Conservation (phyloP, 371 early-diverging fungal species). For the Capniomyces stellatus region DNA sequence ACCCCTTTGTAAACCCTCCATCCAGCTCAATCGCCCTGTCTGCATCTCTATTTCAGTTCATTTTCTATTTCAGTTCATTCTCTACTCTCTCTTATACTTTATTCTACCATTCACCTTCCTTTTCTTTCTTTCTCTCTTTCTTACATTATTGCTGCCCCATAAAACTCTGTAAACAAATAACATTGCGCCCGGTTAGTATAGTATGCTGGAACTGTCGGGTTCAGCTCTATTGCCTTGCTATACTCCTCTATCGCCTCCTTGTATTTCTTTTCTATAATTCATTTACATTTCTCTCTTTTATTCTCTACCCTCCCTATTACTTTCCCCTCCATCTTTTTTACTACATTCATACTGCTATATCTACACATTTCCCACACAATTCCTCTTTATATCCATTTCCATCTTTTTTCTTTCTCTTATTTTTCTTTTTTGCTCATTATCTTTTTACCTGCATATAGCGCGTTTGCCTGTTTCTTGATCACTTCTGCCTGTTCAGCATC, state of each 20-base stretch:
- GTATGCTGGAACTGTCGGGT: slow-evolving; percentile 67
- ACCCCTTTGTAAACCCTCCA: slow-evolving; percentile 71
- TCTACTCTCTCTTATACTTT: no score
- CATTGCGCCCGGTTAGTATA: slow-evolving; percentile 88
- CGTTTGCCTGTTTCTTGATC: slow-evolving; percentile 19
- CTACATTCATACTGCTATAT: no score
- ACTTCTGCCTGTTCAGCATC: slow-evolving; percentile 7
- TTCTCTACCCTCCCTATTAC: slow-evolving; percentile 10
- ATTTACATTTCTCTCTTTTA: slow-evolving; percentile 17
- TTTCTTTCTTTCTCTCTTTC: no score
- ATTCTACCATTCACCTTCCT: no score
- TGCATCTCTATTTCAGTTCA: slow-evolving; percentile 43
- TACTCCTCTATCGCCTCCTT: slow-evolving; percentile 35
- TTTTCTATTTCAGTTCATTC: not conserved
- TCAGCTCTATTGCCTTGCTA: slow-evolving; percentile 60
- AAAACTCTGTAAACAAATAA: slow-evolving; percentile 68
- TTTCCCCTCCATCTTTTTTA: slow-evolving; percentile 4
- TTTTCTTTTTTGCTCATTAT: no score
- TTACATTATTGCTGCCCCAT: slow-evolving; percentile 53
- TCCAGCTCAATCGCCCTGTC: slow-evolving; percentile 69
- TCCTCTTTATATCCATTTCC: slow-evolving; percentile 3
- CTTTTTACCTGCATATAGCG: slow-evolving; percentile 12
- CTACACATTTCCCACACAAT: not conserved
- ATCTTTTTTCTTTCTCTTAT: no score
- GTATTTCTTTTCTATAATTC: slow-evolving; percentile 15